Base-by-base conservation (phyloP, 108 stramenopile genomes). In the Nitzschia putrida region DNA sequence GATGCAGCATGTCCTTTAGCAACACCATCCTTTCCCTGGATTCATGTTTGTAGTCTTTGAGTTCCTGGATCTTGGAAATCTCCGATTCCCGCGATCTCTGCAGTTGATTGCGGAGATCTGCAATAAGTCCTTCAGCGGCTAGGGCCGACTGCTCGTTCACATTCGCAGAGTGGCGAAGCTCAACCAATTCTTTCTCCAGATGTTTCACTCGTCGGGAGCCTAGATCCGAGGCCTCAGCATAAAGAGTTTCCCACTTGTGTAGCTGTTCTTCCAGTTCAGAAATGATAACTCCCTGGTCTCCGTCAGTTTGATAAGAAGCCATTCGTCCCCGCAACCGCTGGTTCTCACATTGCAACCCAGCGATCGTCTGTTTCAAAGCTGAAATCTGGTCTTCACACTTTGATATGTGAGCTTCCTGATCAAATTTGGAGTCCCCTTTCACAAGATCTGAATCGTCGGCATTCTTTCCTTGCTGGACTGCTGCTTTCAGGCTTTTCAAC, bases 201-300 rank as follows among this genome's bases (percentile, higher is more conserved):
- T 39, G 61, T 18, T 39, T 47, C 44, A 63, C 13, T 45, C 44
- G n/a, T 8, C 22, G 16, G 23, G 44, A 41, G 9, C 61, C 61
- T n/a, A 63, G 8, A 44, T 63, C 61, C 3, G 61, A 41, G 0
- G 23, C 16, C 22, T 63, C 44, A 10, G 8, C 3, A 10, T 63
- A 63, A 8, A 63, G 44, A 23, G 18, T 63, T 45, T 63, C 61
- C 61, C 61, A 63, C 21, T 47, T 44, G 29, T 47, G 18, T 8
- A 44, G 16, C 22, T 63, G 43, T 45, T 63, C 44, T 39, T 63
- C 61, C 44, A 63, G 18, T 16, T 63, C 61, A 0, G n/a, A 8
- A 7, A 63, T 16, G 26, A 59, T 14, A 3, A 40, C 16, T 1
- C 57, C 57, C 37, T 59, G 38, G 20, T 39, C 29, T 3, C 29